These are phyloP conservation scores for Leccinum barrowsii DNA, from an alignment of 768 basidiomycete species.

Conservation along the genomic window DNA sequence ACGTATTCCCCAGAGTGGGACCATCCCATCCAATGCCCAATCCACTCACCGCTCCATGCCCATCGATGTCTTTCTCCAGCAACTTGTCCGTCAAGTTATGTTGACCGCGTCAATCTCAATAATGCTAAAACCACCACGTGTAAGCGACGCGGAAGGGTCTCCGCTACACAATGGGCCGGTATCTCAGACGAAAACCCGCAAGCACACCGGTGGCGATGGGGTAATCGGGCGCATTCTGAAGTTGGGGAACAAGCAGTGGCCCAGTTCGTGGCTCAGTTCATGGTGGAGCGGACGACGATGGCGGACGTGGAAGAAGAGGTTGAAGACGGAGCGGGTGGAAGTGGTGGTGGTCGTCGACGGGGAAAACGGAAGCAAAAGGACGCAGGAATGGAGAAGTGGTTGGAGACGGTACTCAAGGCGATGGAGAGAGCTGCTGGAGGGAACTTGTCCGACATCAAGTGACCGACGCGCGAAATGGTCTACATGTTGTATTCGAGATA, in stretches of 20 bases:
- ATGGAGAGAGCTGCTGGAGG: slow-evolving; percentile 67
- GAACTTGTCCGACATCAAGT: slow-evolving; percentile 39
- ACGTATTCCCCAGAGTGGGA: no score
- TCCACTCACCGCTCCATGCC: slow-evolving; percentile 49
- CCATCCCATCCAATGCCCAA: slow-evolving; percentile 42
- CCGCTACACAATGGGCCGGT: no score
- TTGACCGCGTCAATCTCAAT: no score
- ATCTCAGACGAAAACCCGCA: slow-evolving; percentile 13
- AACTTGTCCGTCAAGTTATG: slow-evolving; percentile 51
- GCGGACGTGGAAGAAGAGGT: slow-evolving; percentile 19
- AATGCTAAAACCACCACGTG: no score
- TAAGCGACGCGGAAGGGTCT: no score
- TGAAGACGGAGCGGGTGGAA: slow-evolving; percentile 3
- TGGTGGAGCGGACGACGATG: slow-evolving; percentile 27
- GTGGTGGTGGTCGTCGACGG: background rate
- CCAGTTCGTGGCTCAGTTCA: slow-evolving; percentile 76
- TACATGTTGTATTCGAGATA: background rate
- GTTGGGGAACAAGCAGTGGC: slow-evolving; percentile 77
- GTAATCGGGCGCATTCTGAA: slow-evolving; percentile 73
- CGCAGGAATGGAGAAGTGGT: slow-evolving; percentile 16
- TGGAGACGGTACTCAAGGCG: slow-evolving; percentile 45
- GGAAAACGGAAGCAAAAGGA: slow-evolving; percentile 18
- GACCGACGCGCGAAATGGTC: background rate
- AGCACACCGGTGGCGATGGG: slow-evolving; percentile 82
- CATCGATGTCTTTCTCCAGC: slow-evolving; percentile 63